Evolutionary conservation across 2,329 filamentous ascomycete genomes (phyloP).

Genomic region (Colletotrichum karsti): DNA sequence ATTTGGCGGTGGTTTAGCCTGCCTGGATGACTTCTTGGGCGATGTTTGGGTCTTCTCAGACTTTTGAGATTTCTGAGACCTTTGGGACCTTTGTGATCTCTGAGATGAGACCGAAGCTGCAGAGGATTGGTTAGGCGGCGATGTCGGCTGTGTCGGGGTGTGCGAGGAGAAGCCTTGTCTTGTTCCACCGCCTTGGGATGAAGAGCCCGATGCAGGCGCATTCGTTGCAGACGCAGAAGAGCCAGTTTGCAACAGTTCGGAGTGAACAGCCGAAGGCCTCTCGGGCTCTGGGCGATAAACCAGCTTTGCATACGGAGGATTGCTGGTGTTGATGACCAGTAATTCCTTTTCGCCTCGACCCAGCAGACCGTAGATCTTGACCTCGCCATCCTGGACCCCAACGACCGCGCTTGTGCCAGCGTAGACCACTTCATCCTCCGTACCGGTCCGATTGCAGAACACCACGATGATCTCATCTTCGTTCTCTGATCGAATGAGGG

Average conservation of each 20-base stretch:
- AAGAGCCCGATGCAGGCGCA: not conserved
- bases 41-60: not conserved
- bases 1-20: not conserved
- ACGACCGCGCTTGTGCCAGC: constrained; percentile 79
- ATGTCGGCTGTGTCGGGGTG: not conserved
- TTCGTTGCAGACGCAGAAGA: not conserved
- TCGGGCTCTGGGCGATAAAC: constrained; percentile 32
- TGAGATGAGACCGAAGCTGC: not conserved
- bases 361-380: constrained; percentile 74
- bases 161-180: not conserved
- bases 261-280: not conserved
- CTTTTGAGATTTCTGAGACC: not conserved
- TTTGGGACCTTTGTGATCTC: not conserved
- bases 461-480: constrained; percentile 69
- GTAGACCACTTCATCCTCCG: constrained; percentile 72
- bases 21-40: not conserved
- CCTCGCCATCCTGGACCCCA: constrained; percentile 70
- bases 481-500: constrained; percentile 61
- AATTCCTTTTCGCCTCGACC: constrained; percentile 76
- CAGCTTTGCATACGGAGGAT: constrained; percentile 53
- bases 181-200: not conserved
- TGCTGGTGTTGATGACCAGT: constrained; percentile 71
- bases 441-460: constrained; percentile 75
- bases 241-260: not conserved
- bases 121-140: not conserved